Conservation (phyloP, 2,329 filamentous ascomycete species). For the Diaporthe caulivora region DNA sequence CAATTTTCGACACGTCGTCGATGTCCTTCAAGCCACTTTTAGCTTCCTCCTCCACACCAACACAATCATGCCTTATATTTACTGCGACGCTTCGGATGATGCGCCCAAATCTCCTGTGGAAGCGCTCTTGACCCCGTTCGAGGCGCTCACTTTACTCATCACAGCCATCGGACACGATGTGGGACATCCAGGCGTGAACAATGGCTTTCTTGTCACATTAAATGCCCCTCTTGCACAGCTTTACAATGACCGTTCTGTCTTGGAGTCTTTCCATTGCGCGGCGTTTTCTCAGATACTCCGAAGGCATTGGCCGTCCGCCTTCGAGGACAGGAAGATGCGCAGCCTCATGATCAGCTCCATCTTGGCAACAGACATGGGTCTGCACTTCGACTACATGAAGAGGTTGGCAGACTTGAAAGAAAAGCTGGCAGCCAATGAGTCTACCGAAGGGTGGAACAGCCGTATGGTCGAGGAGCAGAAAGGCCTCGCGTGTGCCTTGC, state of each 20-base stretch:
- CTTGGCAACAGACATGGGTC: slow-evolving; percentile 94
- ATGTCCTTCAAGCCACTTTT: slow-evolving; percentile 94
- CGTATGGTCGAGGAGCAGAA: slow-evolving; percentile 82
- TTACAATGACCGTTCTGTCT: slow-evolving; percentile 96
- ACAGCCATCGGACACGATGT: slow-evolving; percentile 99
- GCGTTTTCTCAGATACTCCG: slow-evolving; percentile 96
- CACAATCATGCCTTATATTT: slow-evolving; percentile 74
- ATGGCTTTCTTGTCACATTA: slow-evolving; percentile 91
- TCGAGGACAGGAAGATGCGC: slow-evolving; percentile 83
- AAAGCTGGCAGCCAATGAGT: slow-evolving; percentile 76
- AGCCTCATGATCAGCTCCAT: slow-evolving; percentile 98
- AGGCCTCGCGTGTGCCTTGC: slow-evolving; percentile 84
- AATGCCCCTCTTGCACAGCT: slow-evolving; percentile 94
- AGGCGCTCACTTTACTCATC: slow-evolving; percentile 88
- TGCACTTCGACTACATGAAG: slow-evolving; percentile 97
- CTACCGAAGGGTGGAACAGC: slow-evolving; percentile 80
- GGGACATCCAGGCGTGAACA: slow-evolving; percentile 97
- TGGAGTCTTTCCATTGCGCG: slow-evolving; percentile 97
- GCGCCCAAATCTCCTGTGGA: slow-evolving; percentile 74
- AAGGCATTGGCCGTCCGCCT: slow-evolving; percentile 88
- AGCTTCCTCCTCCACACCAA: slow-evolving; percentile 88
- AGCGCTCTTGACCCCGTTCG: slow-evolving; percentile 83
- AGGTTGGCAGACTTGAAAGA: slow-evolving; percentile 84
- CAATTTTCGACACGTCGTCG: slow-evolving; percentile 97
- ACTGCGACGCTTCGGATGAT: slow-evolving; percentile 50